Conservation (phyloP, 2,329 filamentous ascomycete genomes). For the Colletotrichum tabaci region DNA sequence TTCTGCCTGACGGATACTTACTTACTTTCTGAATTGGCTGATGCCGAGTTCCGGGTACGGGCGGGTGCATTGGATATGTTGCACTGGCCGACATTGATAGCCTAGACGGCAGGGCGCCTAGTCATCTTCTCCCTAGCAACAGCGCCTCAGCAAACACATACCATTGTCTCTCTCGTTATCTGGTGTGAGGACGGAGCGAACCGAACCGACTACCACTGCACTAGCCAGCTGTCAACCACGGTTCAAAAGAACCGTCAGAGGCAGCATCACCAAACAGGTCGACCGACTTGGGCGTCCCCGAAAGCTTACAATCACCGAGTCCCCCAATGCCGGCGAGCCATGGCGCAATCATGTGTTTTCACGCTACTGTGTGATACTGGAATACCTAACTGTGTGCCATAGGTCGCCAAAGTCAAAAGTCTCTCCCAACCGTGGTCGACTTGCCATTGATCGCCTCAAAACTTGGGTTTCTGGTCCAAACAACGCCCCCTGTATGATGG, state of each 20-base stretch:
- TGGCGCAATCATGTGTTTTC: conserved; percentile 31
- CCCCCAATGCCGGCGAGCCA: conserved; percentile 33
- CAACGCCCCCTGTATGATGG: conserved; percentile 21
- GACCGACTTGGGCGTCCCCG: conserved; percentile 7
- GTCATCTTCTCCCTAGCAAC: conserved; percentile 3
- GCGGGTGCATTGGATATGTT: conserved; percentile 18
- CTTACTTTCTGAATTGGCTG: neutral
- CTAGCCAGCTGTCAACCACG: conserved; percentile 23
- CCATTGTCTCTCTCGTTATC: conserved; percentile 6
- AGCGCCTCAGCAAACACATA: conserved; percentile 27
- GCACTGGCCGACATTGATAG: conserved; percentile 23
- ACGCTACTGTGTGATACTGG: neutral
- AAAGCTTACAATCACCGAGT: conserved; percentile 29
- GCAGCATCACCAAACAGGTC: neutral
- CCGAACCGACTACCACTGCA: neutral
- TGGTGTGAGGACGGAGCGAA: conserved; percentile 25
- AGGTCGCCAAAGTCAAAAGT: conserved; percentile 8
- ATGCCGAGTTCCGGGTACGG: conserved; percentile 10
- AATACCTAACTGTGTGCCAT: neutral
- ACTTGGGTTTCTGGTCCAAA: conserved; percentile 28
- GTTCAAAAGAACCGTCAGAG: conserved; percentile 12
- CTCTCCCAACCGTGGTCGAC: neutral
- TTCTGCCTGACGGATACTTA: neutral
- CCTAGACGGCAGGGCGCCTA: neutral
- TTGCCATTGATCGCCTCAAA: conserved; percentile 5